A percentile compares a stretch with the other conserved stretches of the same genome.
Evolutionary conservation across 2,329 filamentous ascomycete species (phyloP).

Genomic region (Aspergillus clavatus): DNA sequence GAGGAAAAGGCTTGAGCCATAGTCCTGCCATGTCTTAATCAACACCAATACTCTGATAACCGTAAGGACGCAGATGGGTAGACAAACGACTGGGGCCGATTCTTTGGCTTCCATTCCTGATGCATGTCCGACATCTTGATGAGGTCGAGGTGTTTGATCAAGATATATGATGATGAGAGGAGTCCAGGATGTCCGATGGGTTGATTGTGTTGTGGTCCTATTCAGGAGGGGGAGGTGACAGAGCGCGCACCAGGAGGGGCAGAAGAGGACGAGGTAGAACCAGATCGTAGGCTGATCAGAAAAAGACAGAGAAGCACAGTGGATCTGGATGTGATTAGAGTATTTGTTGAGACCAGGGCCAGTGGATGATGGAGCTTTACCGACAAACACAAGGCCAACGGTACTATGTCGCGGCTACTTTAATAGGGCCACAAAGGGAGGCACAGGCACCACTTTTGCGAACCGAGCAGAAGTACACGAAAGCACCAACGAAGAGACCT

Average conservation of each 20-base stretch:
- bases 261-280: constrained; percentile 7
- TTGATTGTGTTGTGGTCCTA: neutral
- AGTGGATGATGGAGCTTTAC: constrained; percentile 21
- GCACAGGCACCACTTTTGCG: neutral
- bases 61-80: constrained; percentile 11
- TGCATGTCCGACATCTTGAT: constrained; percentile 57
- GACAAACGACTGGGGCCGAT: constrained; percentile 78
- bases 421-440: neutral
- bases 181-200: constrained; percentile 3
- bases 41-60: constrained; percentile 14
- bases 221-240: constrained; percentile 4
- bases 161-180: neutral
- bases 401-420: neutral
- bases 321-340: constrained; percentile 1
- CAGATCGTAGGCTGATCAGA: constrained; percentile 8
- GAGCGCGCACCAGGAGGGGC: constrained; percentile 5
- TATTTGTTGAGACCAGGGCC: constrained; percentile 23
- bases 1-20: constrained; percentile 82
- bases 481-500: neutral
- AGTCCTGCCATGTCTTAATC: constrained; percentile 54
- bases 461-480: neutral
- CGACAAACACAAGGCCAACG: neutral
- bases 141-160: neutral
- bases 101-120: constrained; percentile 74
- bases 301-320: constrained; percentile 8